A percentile compares a stretch with the other conserved stretches of the same genome.
These are phyloP conservation scores for Populus trichocarpa DNA, from an alignment of 441 rosid genomes.

Conservation along the genomic window DNA sequence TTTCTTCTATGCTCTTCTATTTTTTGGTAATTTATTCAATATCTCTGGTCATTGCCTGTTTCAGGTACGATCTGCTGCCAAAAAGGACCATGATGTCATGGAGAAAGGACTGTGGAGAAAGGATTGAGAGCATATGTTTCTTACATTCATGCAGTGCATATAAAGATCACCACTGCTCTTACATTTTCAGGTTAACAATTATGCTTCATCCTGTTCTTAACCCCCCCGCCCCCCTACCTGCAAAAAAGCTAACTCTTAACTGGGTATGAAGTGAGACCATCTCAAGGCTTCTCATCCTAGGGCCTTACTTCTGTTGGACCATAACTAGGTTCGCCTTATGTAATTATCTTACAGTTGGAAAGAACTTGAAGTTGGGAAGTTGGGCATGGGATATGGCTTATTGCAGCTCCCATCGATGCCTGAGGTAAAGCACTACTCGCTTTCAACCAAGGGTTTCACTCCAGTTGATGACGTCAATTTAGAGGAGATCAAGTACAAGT, in stretches of 20 bases:
- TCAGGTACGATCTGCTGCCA: conserved; percentile 69
- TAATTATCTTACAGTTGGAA: conserved; percentile 48
- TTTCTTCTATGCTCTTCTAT: not conserved
- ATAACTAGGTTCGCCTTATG: not conserved
- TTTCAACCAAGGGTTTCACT: too few relatives aligned
- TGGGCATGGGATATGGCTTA: conserved; percentile 71
- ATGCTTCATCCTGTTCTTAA: not conserved
- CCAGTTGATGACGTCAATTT: conserved; percentile 13
- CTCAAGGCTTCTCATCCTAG: not conserved
- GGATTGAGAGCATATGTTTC: conserved; percentile 70
- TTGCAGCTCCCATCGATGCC: conserved; percentile 75
- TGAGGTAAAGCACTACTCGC: too few relatives aligned
- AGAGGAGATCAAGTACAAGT: conserved; percentile 79
- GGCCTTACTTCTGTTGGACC: not conserved
- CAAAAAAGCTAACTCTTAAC: not conserved
- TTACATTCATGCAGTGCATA: conserved; percentile 75
- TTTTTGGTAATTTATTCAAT: not conserved
- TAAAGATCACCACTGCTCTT: conserved; percentile 76
- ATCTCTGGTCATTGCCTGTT: conserved; percentile 11
- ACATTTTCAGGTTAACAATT: conserved; percentile 59
- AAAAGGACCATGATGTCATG: conserved; percentile 77
- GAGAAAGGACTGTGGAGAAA: conserved; percentile 50
- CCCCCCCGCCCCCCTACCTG: not conserved
- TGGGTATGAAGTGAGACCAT: not conserved
- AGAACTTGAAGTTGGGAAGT: conserved; percentile 72